Conservation (phyloP, 768 basidiomycete genomes). For the Kwoniella europaea region DNA sequence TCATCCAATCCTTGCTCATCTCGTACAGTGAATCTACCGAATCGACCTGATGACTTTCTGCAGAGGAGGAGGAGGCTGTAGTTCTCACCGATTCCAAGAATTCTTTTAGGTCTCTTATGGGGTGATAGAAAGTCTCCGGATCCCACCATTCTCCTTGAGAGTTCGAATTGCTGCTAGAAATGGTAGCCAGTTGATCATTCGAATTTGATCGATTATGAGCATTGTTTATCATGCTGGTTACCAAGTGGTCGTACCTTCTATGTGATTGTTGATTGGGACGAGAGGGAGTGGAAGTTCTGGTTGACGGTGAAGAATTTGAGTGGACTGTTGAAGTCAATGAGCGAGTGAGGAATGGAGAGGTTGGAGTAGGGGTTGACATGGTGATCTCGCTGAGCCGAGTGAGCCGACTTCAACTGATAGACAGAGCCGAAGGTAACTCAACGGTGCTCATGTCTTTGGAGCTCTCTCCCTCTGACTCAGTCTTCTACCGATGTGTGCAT, state of each 20-base stretch:
- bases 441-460: too few relatives aligned
- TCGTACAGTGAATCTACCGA: conserved; percentile 43
- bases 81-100: conserved; percentile 64
- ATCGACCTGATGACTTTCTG: conserved; percentile 61
- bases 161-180: neutral
- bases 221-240: neutral
- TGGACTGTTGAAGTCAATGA: neutral
- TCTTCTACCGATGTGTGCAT: too few relatives aligned
- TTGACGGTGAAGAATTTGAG: neutral
- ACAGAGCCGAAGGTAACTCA: too few relatives aligned
- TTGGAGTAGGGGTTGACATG: neutral
- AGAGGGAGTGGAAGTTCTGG: neutral
- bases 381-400: neutral
- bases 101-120: conserved; percentile 66
- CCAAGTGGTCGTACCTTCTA: neutral
- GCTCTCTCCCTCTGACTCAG: too few relatives aligned
- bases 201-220: neutral
- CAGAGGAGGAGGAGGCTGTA: too few relatives aligned
- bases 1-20: conserved; percentile 68
- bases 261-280: neutral
- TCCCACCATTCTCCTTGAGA: neutral
- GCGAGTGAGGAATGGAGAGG: neutral
- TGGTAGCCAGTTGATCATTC: neutral
- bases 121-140: conserved; percentile 68
- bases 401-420: too few relatives aligned